phyloP scores from a whole-genome alignment of 768 basidiomycete species.

The Pisolithus microcarpus region DNA sequence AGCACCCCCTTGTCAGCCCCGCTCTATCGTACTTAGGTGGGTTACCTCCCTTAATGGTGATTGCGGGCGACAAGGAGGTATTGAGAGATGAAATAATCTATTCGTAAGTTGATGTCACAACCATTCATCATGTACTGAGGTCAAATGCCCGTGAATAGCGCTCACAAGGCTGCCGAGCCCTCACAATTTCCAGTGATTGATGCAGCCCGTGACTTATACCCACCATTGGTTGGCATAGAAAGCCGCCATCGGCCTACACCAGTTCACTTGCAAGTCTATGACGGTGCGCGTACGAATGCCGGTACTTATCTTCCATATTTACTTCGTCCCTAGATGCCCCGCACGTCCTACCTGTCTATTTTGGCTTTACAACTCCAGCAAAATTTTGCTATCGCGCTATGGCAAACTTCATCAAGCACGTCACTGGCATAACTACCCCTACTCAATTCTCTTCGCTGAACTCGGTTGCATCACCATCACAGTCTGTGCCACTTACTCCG shows the following conservation, averaged over 20 bases:
- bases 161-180: slow-evolving; percentile 89
- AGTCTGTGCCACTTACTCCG: slow-evolving; percentile 1
- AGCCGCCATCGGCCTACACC: slow-evolving; percentile 51
- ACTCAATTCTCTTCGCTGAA: slow-evolving; percentile 6
- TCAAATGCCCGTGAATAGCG: slow-evolving; percentile 36
- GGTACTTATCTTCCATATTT: slow-evolving; percentile 9
- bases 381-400: slow-evolving; percentile 78
- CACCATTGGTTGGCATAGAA: slow-evolving; percentile 50
- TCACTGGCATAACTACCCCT: slow-evolving; percentile 42
- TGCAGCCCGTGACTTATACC: slow-evolving; percentile 45
- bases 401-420: slow-evolving; percentile 60
- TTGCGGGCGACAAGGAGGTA: slow-evolving; percentile 87
- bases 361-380: slow-evolving; percentile 68
- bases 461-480: background rate
- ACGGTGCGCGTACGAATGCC: slow-evolving; percentile 41
- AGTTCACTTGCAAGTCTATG: slow-evolving; percentile 91
- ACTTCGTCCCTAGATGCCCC: slow-evolving; percentile 45
- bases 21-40: slow-evolving; percentile 81
- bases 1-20: slow-evolving; percentile 80
- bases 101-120: slow-evolving; percentile 39
- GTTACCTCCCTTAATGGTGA: slow-evolving; percentile 77
- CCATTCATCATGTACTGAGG: background rate
- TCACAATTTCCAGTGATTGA: slow-evolving; percentile 50
- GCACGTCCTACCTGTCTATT: slow-evolving; percentile 67
- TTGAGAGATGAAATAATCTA: slow-evolving; percentile 90